A percentile compares a stretch with the other conserved stretches of the same genome.
Evolutionary conservation across 2,329 filamentous ascomycete genomes (phyloP).

Genomic region (Metarhizium robertsii): DNA sequence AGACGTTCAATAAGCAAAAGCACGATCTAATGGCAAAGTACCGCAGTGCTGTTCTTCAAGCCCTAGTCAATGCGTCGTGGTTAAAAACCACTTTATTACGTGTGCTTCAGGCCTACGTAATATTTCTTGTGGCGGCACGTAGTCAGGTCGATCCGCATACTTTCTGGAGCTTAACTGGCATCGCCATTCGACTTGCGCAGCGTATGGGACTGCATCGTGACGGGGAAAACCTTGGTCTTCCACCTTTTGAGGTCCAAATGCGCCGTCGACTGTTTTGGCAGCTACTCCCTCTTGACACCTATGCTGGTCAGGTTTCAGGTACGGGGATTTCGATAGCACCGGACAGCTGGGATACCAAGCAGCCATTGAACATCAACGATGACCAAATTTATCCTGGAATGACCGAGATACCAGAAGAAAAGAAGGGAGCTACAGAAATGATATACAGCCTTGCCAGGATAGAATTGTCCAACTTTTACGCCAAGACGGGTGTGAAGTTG

Average conservation of each 20-base stretch:
- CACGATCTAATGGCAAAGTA: constrained; percentile 24
- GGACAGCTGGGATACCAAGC: constrained; percentile 19
- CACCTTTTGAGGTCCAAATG: constrained; percentile 41
- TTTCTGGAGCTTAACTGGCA: constrained; percentile 38
- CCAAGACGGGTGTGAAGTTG: neutral
- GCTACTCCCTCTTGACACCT: constrained; percentile 30
- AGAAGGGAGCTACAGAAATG: constrained; percentile 23
- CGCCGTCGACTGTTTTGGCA: constrained; percentile 47
- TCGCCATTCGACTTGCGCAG: constrained; percentile 42
- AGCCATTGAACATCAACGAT: constrained; percentile 28
- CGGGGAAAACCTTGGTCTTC: constrained; percentile 20
- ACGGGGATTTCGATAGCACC: constrained; percentile 13
- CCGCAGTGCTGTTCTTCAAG: constrained; percentile 32
- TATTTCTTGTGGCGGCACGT: constrained; percentile 33
- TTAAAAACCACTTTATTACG: constrained; percentile 41
- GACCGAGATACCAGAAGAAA: constrained; percentile 18
- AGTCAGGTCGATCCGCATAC: constrained; percentile 34
- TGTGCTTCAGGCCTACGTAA: constrained; percentile 42
- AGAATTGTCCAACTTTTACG: constrained; percentile 7
- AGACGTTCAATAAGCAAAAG: constrained; percentile 26
- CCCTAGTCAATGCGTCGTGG: constrained; percentile 39
- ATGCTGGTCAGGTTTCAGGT: constrained; percentile 17
- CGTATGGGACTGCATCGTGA: constrained; percentile 45
- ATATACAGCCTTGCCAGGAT: constrained; percentile 22
- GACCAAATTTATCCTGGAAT: constrained; percentile 27